Base-by-base conservation (phyloP, 495 filamentous ascomycete species). In the Pyrenopolyporus hunteri region DNA sequence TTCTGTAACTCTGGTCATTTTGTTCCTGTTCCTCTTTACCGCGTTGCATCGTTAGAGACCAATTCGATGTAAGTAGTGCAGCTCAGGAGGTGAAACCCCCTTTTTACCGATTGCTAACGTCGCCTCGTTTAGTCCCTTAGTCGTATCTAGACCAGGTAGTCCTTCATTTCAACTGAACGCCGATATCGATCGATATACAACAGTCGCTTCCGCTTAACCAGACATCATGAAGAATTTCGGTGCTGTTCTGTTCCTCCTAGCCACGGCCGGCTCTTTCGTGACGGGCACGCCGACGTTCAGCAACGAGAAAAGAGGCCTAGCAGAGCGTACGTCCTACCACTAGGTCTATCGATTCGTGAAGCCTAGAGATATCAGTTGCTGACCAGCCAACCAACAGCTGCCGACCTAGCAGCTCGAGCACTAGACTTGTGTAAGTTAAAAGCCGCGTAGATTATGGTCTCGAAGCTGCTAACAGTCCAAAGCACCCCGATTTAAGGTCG, bases 181-280 rank as follows among this genome's bases (percentile, higher is more conserved):
- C 28, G 11, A 20, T 13, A 39, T 39, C 10, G n/a, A 31, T 26
- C 26, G 35, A 49, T 2, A 31, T 51, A 25, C 33, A n/a, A n/a
- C 46, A 36, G 55, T 56, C 55, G 16, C 22, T 55, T 58, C 49
- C 36, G 25, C 4, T 28, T 23, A 47, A 55, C 42, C 36, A 44
- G 23, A 47, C 62, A 65, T 6, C 50, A 65, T 65, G 62, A 65
- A 65, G 62, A 42, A 11, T 33, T 51, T 60, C 29, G 39, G 45
- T 13, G 39, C 46, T 4, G 33, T 60, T 26, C 5, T 54, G 29
- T 56, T 60, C 47, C 17, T 63, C 55, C 37, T 65, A 28, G 56
- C 56, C 32, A 19, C 46, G 5, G 56, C 51, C 39, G 32, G 56
- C 62, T 57, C 62, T 9, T 52, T 51, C 26, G 62, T 60, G 6